These are phyloP conservation scores for Aspergillus quadricinctus DNA, from an alignment of 2,329 filamentous ascomycete species.

Conservation along the genomic window DNA sequence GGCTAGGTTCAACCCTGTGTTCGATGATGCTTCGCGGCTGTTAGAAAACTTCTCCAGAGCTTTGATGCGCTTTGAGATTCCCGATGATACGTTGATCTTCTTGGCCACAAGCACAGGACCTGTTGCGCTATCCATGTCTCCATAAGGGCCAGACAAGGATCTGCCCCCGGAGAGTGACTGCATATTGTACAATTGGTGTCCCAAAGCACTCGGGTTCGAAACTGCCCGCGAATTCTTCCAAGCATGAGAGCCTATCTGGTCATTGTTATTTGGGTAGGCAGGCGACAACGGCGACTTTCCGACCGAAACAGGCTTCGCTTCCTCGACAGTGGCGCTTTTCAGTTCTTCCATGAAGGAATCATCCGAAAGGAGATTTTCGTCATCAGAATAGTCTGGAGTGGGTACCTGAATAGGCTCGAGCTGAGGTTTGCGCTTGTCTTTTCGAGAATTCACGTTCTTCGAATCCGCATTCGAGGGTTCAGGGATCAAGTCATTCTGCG, in stretches of 20 bases:
- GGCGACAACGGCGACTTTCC: conserved; percentile 78
- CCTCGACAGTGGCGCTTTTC: conserved; percentile 72
- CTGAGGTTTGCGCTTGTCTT: conserved; percentile 31
- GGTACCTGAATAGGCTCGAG: conserved; percentile 52
- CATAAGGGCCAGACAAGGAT: conserved; percentile 37
- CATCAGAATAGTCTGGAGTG: conserved; percentile 37
- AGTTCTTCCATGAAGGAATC: conserved; percentile 82
- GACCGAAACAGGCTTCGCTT: conserved; percentile 75
- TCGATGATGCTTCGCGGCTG: conserved; percentile 40
- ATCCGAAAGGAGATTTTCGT: conserved; percentile 50
- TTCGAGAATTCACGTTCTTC: conserved; percentile 19
- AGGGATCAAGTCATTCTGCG: conserved; percentile 19
- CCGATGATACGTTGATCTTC: conserved; percentile 79
- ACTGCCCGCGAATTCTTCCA: conserved; percentile 38
- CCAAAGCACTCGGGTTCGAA: conserved; percentile 34
- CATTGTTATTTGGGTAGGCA: conserved; percentile 46
- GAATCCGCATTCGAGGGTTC: conserved; percentile 19
- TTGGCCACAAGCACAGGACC: conserved; percentile 55
- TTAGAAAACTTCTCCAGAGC: conserved; percentile 73
- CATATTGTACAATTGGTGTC: conserved; percentile 22
- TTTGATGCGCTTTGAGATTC: conserved; percentile 92
- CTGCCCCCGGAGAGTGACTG: conserved; percentile 31
- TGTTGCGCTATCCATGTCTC: conserved; percentile 26
- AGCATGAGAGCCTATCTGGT: conserved; percentile 22
- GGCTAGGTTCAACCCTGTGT: conserved; percentile 31